Conservation (phyloP, 2,329 filamentous ascomycete species). For the Colletotrichum lupini region DNA sequence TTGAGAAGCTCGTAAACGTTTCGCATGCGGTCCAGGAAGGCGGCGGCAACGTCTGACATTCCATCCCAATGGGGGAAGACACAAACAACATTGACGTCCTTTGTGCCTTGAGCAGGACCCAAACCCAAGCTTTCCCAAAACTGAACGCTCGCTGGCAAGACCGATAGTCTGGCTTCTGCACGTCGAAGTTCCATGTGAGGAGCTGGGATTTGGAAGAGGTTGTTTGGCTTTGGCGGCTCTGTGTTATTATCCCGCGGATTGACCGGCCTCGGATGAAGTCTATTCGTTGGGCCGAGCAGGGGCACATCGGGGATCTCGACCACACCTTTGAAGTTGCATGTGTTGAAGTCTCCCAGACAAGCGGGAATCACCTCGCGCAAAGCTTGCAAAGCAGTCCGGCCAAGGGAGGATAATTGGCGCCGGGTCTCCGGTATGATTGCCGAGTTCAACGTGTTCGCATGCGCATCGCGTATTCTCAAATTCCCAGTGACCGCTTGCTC, state of each 20-base stretch:
- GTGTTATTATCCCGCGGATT: conserved; percentile 54
- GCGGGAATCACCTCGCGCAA: conserved; percentile 57
- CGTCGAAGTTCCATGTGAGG: conserved; percentile 80
- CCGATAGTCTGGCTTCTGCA: conserved; percentile 75
- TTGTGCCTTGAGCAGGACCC: conserved; percentile 75
- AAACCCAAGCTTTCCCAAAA: conserved; percentile 89
- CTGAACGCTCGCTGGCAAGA: conserved; percentile 77
- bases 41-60: conserved; percentile 67
- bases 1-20: conserved; percentile 80
- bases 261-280: conserved; percentile 61
- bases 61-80: conserved; percentile 76
- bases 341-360: conserved; percentile 50
- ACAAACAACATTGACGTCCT: conserved; percentile 78
- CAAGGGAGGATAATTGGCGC: conserved; percentile 54
- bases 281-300: conserved; percentile 61
- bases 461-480: conserved; percentile 29
- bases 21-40: conserved; percentile 75
- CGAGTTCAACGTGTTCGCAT: conserved; percentile 28
- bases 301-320: conserved; percentile 44
- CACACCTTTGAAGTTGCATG: conserved; percentile 32
- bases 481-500: conserved; percentile 72
- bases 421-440: conserved; percentile 47
- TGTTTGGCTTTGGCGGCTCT: conserved; percentile 61
- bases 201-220: conserved; percentile 71
- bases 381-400: conserved; percentile 60